Evolutionary conservation across 73 alveolate species (phyloP).

Genomic region (Blepharisma stoltei): DNA sequence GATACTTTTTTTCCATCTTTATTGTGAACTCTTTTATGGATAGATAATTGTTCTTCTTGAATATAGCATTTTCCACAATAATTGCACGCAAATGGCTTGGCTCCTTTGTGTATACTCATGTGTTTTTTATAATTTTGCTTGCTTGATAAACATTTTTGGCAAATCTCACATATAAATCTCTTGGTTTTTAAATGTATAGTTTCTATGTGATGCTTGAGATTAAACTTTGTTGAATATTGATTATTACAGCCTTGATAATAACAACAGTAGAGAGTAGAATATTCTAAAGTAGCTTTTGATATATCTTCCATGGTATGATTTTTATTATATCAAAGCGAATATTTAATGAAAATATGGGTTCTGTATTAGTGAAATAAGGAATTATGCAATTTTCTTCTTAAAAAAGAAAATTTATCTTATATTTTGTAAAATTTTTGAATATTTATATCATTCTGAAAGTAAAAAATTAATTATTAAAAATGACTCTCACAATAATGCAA

Average conservation of each 20-base stretch:
- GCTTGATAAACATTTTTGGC: neutral
- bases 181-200: neutral
- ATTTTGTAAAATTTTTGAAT: too few relatives aligned
- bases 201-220: conserved; percentile 7
- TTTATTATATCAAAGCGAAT: too few relatives aligned
- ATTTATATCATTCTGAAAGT: too few relatives aligned
- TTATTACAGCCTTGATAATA: conserved; percentile 31
- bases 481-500: too few relatives aligned
- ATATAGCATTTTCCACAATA: neutral
- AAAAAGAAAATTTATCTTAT: too few relatives aligned
- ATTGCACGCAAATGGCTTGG: neutral
- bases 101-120: conserved; percentile 19
- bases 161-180: neutral
- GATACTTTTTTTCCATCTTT: too few relatives aligned
- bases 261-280: neutral
- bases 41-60: neutral
- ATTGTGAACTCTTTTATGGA: neutral
- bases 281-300: too few relatives aligned
- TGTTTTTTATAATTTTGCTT: conserved; percentile 21
- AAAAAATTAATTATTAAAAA: too few relatives aligned
- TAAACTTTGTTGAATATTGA: neutral
- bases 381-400: too few relatives aligned
- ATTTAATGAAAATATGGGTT: too few relatives aligned
- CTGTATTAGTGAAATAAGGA: too few relatives aligned
- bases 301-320: too few relatives aligned